Evolutionary conservation across 2,329 filamentous ascomycete genomes (phyloP).

Genomic region (Tolypocladium ovalisporum): DNA sequence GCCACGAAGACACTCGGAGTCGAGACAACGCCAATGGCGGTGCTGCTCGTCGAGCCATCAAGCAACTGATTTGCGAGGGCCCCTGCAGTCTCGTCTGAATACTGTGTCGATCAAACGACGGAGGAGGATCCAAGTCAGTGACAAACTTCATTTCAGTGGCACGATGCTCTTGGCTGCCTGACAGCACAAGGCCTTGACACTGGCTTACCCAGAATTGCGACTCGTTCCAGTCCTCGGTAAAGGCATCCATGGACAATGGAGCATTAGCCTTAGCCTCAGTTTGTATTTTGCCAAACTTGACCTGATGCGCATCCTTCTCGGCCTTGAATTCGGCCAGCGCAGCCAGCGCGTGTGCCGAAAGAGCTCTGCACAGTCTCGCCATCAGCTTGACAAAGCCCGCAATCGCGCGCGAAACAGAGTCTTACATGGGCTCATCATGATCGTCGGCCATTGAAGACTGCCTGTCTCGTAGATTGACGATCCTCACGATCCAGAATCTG

Average conservation of each 20-base stretch:
- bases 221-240: conserved; percentile 73
- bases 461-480: neutral
- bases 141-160: neutral
- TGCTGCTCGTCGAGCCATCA: conserved; percentile 43
- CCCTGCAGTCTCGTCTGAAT: conserved; percentile 60
- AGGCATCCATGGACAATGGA: conserved; percentile 52
- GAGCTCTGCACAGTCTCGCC: conserved; percentile 22
- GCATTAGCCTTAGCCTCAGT: conserved; percentile 43
- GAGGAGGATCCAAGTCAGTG: neutral
- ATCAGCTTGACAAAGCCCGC: conserved; percentile 3
- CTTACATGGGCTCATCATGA: conserved; percentile 41
- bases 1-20: conserved; percentile 70
- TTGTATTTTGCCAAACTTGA: conserved; percentile 59
- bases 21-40: conserved; percentile 58
- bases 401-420: neutral
- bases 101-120: conserved; percentile 31
- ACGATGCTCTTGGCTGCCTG: neutral
- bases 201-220: conserved; percentile 68
- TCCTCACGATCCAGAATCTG: no score
- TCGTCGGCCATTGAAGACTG: conserved; percentile 14
- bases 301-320: conserved; percentile 56
- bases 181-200: neutral
- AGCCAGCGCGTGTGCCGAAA: conserved; percentile 55
- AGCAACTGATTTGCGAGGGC: conserved; percentile 55
- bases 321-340: conserved; percentile 65